Evolutionary conservation across 768 basidiomycete genomes (phyloP).

Genomic region (Tubosaeta sp.): DNA sequence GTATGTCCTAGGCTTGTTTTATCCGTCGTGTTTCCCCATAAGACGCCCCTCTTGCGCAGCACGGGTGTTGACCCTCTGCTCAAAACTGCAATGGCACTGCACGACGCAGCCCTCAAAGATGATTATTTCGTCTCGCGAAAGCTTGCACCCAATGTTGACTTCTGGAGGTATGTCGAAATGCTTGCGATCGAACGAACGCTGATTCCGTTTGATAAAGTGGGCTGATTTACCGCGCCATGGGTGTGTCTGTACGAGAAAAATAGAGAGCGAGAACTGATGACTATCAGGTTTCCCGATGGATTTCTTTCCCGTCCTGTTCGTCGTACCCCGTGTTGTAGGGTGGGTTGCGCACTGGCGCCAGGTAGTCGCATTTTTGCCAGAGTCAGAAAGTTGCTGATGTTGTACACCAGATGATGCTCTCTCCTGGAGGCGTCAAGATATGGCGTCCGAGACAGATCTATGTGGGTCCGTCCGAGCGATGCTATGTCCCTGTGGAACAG

Average conservation of each 20-base stretch:
- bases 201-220: constrained; percentile 44
- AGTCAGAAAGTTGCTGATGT: constrained; percentile 1
- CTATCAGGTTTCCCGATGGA: constrained; percentile 80
- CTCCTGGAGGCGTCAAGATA: constrained; percentile 86
- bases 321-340: constrained; percentile 87
- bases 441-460: constrained; percentile 90
- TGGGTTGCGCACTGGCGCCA: constrained; percentile 94
- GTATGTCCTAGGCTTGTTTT: constrained; percentile 37
- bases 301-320: constrained; percentile 92
- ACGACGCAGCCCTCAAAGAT: constrained; percentile 86
- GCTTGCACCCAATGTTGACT: constrained; percentile 89
- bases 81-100: constrained; percentile 85
- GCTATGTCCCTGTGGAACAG: constrained; percentile 64
- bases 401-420: constrained; percentile 78
- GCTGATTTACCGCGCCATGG: constrained; percentile 90
- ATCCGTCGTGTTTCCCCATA: not conserved
- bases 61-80: constrained; percentile 83
- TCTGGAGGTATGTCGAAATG: constrained; percentile 49
- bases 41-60: constrained; percentile 33
- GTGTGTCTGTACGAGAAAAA: constrained; percentile 35
- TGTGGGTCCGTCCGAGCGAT: constrained; percentile 68
- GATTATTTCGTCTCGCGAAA: constrained; percentile 82
- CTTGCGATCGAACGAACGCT: not conserved
- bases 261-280: not conserved
- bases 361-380: constrained; percentile 34